phyloP scores from a whole-genome alignment of 1,284 basidiomycete genomes.

The Ustilago esculenta region DNA sequence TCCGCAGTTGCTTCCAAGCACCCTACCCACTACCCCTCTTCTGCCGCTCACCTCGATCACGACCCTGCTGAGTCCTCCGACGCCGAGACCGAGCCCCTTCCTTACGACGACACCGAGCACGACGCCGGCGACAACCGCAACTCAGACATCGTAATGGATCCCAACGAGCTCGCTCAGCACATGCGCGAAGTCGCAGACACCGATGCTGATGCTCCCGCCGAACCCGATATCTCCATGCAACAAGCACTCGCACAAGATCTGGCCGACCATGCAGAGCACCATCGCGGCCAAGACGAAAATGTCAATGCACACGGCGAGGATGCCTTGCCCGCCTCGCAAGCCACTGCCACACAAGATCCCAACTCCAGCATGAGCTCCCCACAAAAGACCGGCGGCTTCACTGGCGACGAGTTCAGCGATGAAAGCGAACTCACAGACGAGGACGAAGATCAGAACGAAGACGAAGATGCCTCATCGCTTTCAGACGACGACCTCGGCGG shows the following conservation, averaged over 20 bases:
- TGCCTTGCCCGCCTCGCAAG: slow-evolving; percentile 25
- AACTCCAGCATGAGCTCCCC: slow-evolving; percentile 47
- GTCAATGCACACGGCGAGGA: slow-evolving; percentile 9
- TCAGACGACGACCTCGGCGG: slow-evolving; percentile 47
- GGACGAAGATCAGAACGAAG: slow-evolving; percentile 45
- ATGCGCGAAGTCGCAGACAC: slow-evolving; percentile 6
- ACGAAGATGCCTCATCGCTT: slow-evolving; percentile 41
- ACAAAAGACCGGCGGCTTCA: slow-evolving; percentile 46
- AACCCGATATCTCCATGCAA: slow-evolving; percentile 30
- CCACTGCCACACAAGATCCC: slow-evolving; percentile 28
- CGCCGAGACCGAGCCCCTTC: slow-evolving; percentile 62
- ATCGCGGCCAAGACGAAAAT: slow-evolving; percentile 4
- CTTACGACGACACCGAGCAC: slow-evolving; percentile 47
- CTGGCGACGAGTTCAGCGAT: slow-evolving; percentile 54
- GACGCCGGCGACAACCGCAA: slow-evolving; percentile 13
- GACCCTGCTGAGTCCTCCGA: slow-evolving; percentile 42
- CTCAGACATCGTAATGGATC: slow-evolving; percentile 34
- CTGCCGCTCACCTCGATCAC: slow-evolving; percentile 2
- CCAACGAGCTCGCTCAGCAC: slow-evolving; percentile 27
- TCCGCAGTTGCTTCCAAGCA: slow-evolving; percentile 19
- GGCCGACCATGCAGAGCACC: slow-evolving; percentile 1
- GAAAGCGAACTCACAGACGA: slow-evolving; percentile 59
- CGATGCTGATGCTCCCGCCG: slow-evolving; percentile 25
- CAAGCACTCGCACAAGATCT: slow-evolving; percentile 20
- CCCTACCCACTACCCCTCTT: background rate